Conservation (phyloP, 2,329 filamentous ascomycete genomes). For the Geoglossum cookeanum region DNA sequence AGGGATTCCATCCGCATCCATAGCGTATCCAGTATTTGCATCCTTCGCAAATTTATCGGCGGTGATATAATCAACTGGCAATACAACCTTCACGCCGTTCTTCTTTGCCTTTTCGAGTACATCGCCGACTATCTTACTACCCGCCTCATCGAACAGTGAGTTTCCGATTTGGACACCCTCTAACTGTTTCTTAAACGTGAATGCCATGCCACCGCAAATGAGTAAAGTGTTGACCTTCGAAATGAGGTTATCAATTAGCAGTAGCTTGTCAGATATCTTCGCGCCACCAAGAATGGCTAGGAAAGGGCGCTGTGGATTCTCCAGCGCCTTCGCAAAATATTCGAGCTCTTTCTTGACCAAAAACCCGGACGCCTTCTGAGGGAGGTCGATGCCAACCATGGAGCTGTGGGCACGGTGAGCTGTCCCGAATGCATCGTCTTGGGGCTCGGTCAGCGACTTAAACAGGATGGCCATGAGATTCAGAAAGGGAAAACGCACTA, state of each 20-base stretch:
- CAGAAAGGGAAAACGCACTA: slow-evolving; percentile 40
- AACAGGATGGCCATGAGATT: not conserved
- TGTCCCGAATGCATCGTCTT: slow-evolving; percentile 95
- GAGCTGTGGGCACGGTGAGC: slow-evolving; percentile 97
- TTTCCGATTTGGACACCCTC: slow-evolving; percentile 76
- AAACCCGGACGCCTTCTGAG: slow-evolving; percentile 94
- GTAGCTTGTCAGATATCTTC: slow-evolving; percentile 99
- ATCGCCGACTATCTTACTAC: slow-evolving; percentile 73
- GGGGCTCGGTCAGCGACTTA: not conserved
- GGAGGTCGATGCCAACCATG: slow-evolving; percentile 93
- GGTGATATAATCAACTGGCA: slow-evolving; percentile 88
- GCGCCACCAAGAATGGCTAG: slow-evolving; percentile 94
- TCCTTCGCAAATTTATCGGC: slow-evolving; percentile 87
- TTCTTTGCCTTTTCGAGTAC: slow-evolving; percentile 91
- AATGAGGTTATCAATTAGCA: slow-evolving; percentile 96
- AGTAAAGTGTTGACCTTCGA: slow-evolving; percentile 95
- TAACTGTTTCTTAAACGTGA: slow-evolving; percentile 99
- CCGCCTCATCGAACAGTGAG: slow-evolving; percentile 83
- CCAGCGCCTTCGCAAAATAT: slow-evolving; percentile 95
- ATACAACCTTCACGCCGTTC: slow-evolving; percentile 86
- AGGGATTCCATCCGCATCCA: slow-evolving; percentile 74
- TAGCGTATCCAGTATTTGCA: slow-evolving; percentile 62
- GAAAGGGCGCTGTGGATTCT: slow-evolving; percentile 86
- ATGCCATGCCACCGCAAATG: slow-evolving; percentile 95
- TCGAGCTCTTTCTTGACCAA: slow-evolving; percentile 99